Evolutionary conservation across 2,329 filamentous ascomycete species (phyloP), one percentile per base, ranked within the genome.

Genomic region (Calonectria pauciramosa): DNA sequence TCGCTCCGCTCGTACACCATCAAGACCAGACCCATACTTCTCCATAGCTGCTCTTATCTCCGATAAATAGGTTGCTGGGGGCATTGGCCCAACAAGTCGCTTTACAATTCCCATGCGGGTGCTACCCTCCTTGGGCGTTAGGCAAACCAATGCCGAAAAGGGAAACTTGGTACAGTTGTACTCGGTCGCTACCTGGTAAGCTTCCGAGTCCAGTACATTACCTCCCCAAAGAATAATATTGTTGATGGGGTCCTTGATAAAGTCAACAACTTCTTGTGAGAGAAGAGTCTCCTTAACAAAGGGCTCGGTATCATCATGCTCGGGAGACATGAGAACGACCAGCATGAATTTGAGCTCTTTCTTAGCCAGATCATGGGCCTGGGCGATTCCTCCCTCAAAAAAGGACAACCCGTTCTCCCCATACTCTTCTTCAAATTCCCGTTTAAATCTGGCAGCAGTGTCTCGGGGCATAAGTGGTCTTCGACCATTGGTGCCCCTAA

Each of bases 371-470:
- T 99, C 97, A 76, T 98, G 92, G 0, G 96, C 96, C 85, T 98
- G 94, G 7, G 97, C 96, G 82, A 99, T 97, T 6, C 96, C 96
- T 67, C 94, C 94, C 82, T 98, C 96, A 78, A 94, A 93, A 84
- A 97, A 98, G 0, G 94, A 93, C 6, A 99, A 86, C 6, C 88
- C 88, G 64, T 92, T 91, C 23, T 89, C 86, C 0, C 95, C 96
- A 82, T 98, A 97, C 80, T 98, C 95, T 85, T 99, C 97, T 81
- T 98, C 96, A 78, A 99, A 98, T 80, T 99, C 96, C 11, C 96
- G 92, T 81, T 95, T 94, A 84, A 99, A 98, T 38, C 97, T 90
- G 32, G 94, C 93, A 0, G 96, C 96, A 0, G 95, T 96, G 82
- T 99, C 97, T 71, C 94, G 92, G 1, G 96, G 96, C 82, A 94